Conservation (phyloP, 1,284 basidiomycete species). For the Melanopsichium pennsylvanicum region DNA sequence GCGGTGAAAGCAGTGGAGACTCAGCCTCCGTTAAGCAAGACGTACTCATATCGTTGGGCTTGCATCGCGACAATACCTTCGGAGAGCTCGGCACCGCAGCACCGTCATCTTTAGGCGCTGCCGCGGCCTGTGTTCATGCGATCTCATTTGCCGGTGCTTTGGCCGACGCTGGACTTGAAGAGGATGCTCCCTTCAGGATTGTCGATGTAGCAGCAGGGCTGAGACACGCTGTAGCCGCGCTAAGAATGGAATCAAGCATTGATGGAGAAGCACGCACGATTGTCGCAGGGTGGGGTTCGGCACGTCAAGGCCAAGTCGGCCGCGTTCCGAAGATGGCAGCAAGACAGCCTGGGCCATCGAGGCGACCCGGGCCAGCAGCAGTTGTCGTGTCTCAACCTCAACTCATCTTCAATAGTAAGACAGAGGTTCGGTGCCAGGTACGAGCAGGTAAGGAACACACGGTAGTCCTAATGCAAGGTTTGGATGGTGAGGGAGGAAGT, state of each 20-base stretch:
- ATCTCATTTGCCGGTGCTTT: slow-evolving; percentile 19
- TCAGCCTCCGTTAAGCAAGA: slow-evolving; percentile 9
- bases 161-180: slow-evolving; percentile 5
- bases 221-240: slow-evolving; percentile 18
- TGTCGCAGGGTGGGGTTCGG: slow-evolving; percentile 40
- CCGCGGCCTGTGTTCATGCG: slow-evolving; percentile 7
- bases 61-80: slow-evolving; percentile 24
- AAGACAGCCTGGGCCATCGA: background rate
- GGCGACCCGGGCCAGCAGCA: slow-evolving; percentile 12
- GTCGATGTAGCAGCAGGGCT: slow-evolving; percentile 24
- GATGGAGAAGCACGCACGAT: background rate
- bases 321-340: background rate
- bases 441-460: slow-evolving; percentile 34
- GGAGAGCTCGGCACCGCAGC: slow-evolving; percentile 30
- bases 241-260: background rate
- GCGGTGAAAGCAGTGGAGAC: too few species aligned
- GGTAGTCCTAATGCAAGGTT: slow-evolving; percentile 6
- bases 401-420: slow-evolving; percentile 23
- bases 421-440: slow-evolving; percentile 3
- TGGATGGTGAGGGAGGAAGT: background rate
- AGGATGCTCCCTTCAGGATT: slow-evolving; percentile 1
- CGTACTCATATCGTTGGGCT: slow-evolving; percentile 31
- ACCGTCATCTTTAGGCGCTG: background rate
- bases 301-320: slow-evolving; percentile 37
- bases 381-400: slow-evolving; percentile 25